Percentiles rank a stretch among this genome's conserved stretches.
Conservation (phyloP, 805 yeast species). For the Myxozyma monticola region DNA sequence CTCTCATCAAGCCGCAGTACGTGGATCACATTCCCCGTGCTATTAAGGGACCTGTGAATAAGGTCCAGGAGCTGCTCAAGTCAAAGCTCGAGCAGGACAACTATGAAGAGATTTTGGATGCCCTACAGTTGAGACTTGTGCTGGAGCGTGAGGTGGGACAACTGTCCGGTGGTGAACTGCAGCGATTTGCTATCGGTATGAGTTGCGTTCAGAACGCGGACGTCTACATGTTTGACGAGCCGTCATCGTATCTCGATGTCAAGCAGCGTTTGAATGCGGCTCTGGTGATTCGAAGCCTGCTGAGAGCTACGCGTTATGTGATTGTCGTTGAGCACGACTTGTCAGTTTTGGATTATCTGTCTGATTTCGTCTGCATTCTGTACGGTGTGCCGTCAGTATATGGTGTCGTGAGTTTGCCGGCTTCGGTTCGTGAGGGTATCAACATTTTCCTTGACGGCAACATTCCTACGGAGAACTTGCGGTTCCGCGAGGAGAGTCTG, state of each 20-base stretch:
- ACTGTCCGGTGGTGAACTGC: constrained; percentile 97
- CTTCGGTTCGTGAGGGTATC: constrained; percentile 98
- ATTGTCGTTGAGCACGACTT: constrained; percentile 99
- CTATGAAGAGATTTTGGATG: constrained; percentile 60
- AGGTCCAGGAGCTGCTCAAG: constrained; percentile 81
- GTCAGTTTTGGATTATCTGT: constrained; percentile 93
- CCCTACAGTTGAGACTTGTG: constrained; percentile 73
- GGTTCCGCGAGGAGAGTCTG: constrained; percentile 93
- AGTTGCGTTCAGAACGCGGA: constrained; percentile 93
- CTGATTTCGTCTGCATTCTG: constrained; percentile 93
- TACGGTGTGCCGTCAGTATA: constrained; percentile 98
- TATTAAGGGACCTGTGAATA: constrained; percentile 81
- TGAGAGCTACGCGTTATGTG: constrained; percentile 70
- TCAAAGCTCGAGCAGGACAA: constrained; percentile 73
- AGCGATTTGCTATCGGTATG: constrained; percentile 97
- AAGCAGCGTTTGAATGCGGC: constrained; percentile 99
- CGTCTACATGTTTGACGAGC: constrained; percentile 99
- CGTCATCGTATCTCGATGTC: constrained; percentile 96
- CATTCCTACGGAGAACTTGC: constrained; percentile 92
- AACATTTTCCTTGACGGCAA: constrained; percentile 98
- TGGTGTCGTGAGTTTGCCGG: constrained; percentile 96
- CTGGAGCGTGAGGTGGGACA: constrained; percentile 84
- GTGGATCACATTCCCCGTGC: constrained; percentile 98
- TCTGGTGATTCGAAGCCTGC: constrained; percentile 81
- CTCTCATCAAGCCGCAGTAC: constrained; percentile 98